Conservation (phyloP, 176 grass and related monocot genomes). For the Raddia guianensis region DNA sequence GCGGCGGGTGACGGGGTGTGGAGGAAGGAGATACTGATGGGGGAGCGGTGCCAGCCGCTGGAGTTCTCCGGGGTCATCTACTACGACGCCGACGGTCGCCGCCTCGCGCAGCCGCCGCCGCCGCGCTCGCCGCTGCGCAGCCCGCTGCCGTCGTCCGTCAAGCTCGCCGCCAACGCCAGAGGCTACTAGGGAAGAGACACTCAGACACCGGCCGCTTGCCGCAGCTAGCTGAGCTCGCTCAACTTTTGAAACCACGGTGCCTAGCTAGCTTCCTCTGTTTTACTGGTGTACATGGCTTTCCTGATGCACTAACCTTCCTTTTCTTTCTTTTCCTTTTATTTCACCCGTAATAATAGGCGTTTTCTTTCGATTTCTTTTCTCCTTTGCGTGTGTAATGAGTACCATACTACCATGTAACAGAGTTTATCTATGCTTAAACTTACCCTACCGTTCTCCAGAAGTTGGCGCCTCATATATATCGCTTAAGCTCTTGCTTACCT, state of each 20-base stretch:
- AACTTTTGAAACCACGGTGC: background rate
- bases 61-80: constrained; percentile 88
- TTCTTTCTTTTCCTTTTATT: background rate
- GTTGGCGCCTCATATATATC: background rate
- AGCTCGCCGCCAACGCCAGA: constrained; percentile 41
- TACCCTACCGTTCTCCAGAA: constrained; percentile 1
- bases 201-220: background rate
- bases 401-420: background rate
- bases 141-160: constrained; percentile 54
- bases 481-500: too few relatives aligned
- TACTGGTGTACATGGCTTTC: constrained; percentile 18
- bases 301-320: background rate
- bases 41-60: constrained; percentile 79
- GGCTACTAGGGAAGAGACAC: constrained; percentile 13
- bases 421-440: background rate
- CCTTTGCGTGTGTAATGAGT: background rate
- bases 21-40: constrained; percentile 82
- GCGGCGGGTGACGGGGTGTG: constrained; percentile 57
- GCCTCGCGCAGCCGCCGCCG: constrained; percentile 52
- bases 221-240: background rate
- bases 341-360: background rate
- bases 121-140: constrained; percentile 75
- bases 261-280: background rate
- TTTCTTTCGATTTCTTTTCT: background rate
- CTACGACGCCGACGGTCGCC: constrained; percentile 76